Evolutionary conservation across 139 green algal species (phyloP), one percentile per base, ranked within the genome.

Genomic region (Coelastrella sp.): DNA sequence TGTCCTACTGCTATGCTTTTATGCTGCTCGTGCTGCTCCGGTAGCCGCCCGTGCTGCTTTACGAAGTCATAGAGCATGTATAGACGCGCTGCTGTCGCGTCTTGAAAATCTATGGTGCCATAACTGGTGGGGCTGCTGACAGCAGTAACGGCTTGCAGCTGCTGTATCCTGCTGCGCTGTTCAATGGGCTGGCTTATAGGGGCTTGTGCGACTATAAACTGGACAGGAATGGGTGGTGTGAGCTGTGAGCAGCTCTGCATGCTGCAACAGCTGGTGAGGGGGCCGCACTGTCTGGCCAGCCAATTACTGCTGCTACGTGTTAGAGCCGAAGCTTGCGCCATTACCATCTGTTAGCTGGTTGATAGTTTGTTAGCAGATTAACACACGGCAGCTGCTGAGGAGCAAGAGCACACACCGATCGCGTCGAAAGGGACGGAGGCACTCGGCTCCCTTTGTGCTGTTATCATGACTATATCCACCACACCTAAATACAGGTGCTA

Each of bases 41-140:
- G 83, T 4, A 79, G 66, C 6, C 83, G 83, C 3, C 13, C 5
- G 20, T 80, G 60, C 5, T 54, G 64, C 4, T 10, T 20, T 3
- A 79, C 65, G 23, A 88, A 88, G 23, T 59, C 19, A 23, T 88
- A 88, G 3, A 88, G 66, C 7, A 73, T 73, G 60, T 88, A 74
- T 16, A 88, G 83, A 3, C 83, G 83, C 3, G 83, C 83, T 79
- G 66, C 11, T 19, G 65, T 66, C 7, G 83, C 19, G 83, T 65
- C 66, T 23, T 10, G 3, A 13, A 59, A 66, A 10, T 76, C 80
- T 86, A 76, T 23, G 13, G n/a, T 4, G 57, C 47, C 54, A 7
- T 57, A n/a, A 5, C 14, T n/a, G 19, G 79, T 32, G 57, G 23
- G 8, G 77, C 32, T 86, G 22, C 19, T 16, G 20, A 57, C 60